Conservation (phyloP, 176 grass and related monocot genomes). For the Typha latifolia region DNA sequence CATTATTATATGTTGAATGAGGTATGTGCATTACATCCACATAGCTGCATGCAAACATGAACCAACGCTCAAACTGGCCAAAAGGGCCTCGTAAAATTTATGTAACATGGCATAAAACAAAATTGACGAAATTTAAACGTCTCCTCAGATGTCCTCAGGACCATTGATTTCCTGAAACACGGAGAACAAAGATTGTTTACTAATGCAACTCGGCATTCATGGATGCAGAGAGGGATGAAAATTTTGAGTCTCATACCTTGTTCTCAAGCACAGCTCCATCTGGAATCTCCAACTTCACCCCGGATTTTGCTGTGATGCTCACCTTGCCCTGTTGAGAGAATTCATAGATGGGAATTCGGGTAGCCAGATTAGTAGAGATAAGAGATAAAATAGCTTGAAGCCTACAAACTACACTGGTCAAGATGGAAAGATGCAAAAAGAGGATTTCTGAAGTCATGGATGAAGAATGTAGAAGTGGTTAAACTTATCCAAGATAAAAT, state of each 20-base stretch:
- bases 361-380: too few species aligned
- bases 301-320: conserved; percentile 49
- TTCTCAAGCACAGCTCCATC: conserved; percentile 61
- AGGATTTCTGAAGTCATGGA: too few species aligned
- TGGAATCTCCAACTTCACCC: conserved; percentile 63
- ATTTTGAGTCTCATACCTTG: conserved; percentile 36
- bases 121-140: conserved; percentile 12
- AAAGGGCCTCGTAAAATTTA: conserved; percentile 4
- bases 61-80: not conserved
- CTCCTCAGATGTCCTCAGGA: conserved; percentile 50
- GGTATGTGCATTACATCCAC: not conserved
- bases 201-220: not conserved
- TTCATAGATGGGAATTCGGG: not conserved
- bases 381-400: too few species aligned
- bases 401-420: too few species aligned
- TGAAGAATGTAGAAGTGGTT: too few species aligned
- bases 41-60: not conserved
- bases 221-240: not conserved
- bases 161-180: conserved; percentile 42
- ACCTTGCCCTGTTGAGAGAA: conserved; percentile 43
- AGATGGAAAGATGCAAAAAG: too few species aligned
- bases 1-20: not conserved
- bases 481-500: too few species aligned
- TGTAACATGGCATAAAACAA: conserved; percentile 17
- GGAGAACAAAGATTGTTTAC: not conserved